Evolutionary conservation across 768 basidiomycete genomes (phyloP).

Genomic region (Leccinum imitatum): DNA sequence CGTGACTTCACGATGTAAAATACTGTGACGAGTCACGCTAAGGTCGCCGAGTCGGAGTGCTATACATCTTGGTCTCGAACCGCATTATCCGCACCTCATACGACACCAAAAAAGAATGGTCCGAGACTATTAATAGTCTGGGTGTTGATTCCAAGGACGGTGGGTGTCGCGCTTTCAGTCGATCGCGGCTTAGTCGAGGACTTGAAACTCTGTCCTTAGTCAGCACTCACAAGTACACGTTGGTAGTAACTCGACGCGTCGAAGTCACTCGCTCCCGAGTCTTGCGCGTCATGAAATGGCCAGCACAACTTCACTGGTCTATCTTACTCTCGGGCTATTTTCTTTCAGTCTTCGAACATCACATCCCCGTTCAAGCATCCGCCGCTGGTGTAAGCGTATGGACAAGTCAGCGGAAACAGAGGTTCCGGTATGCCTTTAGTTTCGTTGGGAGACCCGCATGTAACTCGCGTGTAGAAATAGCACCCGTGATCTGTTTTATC

Average conservation of each 20-base stretch:
- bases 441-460: neutral
- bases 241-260: constrained; percentile 2
- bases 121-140: too few relatives aligned
- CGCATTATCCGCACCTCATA: too few relatives aligned
- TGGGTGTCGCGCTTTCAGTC: neutral
- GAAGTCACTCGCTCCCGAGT: neutral
- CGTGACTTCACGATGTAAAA: constrained; percentile 15
- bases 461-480: constrained; percentile 49
- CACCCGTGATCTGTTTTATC: constrained; percentile 81
- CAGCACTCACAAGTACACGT: constrained; percentile 20
- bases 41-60: too few relatives aligned
- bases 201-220: too few relatives aligned
- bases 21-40: neutral
- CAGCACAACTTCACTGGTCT: constrained; percentile 45
- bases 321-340: constrained; percentile 44
- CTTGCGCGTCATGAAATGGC: constrained; percentile 37
- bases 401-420: constrained; percentile 57
- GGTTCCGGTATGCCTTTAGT: constrained; percentile 47
- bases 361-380: constrained; percentile 15
- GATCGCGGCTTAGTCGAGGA: neutral
- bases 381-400: constrained; percentile 40
- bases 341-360: constrained; percentile 37
- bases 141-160: neutral
- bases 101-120: too few relatives aligned
- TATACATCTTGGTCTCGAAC: too few relatives aligned